Base-by-base conservation (phyloP, 2,329 filamentous ascomycete species). In the Calonectria henricotiae region DNA sequence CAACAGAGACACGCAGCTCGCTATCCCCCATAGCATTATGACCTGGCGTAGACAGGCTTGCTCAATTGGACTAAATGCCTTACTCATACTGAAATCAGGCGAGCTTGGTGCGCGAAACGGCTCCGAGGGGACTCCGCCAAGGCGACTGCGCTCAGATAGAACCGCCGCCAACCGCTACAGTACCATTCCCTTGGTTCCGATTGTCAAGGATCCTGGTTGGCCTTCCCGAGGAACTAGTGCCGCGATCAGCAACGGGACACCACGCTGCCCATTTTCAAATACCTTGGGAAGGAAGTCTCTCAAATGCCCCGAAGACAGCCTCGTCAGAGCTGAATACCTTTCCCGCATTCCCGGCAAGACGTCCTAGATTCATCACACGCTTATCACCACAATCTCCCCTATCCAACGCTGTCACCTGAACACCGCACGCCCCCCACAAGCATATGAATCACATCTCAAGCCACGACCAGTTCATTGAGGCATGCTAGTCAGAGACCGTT, bases 371-470 rank as follows among this genome's bases (percentile, higher is more conserved):
- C 58, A 55, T 66, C 64, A 66, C 41, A 61, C 55, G 43, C 64
- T 49, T 43, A 47, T 66, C 64, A 43, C n/a, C 43, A 61, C 51
- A 60, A 41, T n/a, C 41, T 61, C 58, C 43, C 43, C 64, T 60
- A 27, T 49, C 54, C 25, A 4, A 32, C 17, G 23, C 43, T 49
- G 23, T 66, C 64, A 49, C 43, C 54, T 41, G 32, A 41, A 37
- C 43, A 32, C 64, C 54, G 27, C 64, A 60, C 27, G 27, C 27
- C 20, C n/a, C 64, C 43, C 43, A 23, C 61, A 51, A 61, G 32
- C 54, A 41, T 60, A 49, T 39, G 43, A 66, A 61, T 46, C 30
- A 20, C 43, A 66, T 30, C 43, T 20, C 64, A 58, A 72, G 68
- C 54, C 64, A 70, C 47, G 47, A 23, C 30, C 47, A 55, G 58